Base-by-base conservation (phyloP, 192 early-diverging fungal genomes). In the Globomyces pollinis-pini region DNA sequence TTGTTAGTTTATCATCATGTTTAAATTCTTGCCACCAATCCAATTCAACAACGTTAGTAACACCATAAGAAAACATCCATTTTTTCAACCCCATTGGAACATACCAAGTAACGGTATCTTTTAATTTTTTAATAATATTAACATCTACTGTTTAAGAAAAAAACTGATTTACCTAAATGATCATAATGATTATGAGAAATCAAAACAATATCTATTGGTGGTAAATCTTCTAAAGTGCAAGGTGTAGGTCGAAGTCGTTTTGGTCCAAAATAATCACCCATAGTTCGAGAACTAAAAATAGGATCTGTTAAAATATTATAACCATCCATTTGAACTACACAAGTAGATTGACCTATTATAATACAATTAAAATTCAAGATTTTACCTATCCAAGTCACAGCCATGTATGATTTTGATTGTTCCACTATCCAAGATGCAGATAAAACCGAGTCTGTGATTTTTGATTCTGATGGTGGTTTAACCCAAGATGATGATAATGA, bases 141-240 rank as follows among this genome's bases (percentile, higher is more conserved):
- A 63, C 62, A 53, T 81, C 79, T n/a, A n/a, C n/a, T 77, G 47
- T 33, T 35, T 0, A 39, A 30, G 34, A 23, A 38, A 11, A n/a
- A 4, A 68, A 68, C 72, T n/a, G n/a, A n/a, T n/a, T n/a, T n/a
- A n/a, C n/a, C n/a, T 9, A 78, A 59, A 67, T 81, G 79, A 49
- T 81, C 79, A 52, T 73, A 78, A 44, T 81, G 79, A 51, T 78
- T 66, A 54, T 81, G 79, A 2, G 76, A 78, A 44, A 81, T 68
- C 0, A 81, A 47, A 4, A 81, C 76, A 50, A 81, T 74, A 58
- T 81, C 79, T 7, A 81, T 44, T 13, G 59, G 68, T 20, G 72
- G 67, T 49, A 78, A 62, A 0, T 81, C 73, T 21, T 66, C 38
- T 9, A 81, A 43, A 12, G 47, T 32, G 42, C 79, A 75, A 32